Evolutionary conservation across 306 rosid genomes (phyloP), one percentile per base, ranked within the genome.

Genomic region (Cotoneaster glaucophyllus): DNA sequence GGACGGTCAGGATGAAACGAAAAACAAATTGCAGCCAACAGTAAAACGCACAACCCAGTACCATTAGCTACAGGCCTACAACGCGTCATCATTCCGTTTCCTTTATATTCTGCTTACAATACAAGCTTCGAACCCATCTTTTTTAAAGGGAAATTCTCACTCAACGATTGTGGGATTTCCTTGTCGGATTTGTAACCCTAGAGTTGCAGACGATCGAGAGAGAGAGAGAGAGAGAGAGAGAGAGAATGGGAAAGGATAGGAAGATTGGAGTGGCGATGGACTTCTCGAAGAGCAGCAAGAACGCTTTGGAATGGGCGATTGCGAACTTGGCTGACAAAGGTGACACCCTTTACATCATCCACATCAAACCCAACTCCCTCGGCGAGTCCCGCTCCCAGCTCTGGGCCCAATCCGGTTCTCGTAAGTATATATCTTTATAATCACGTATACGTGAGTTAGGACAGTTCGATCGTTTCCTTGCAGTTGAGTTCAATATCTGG

Each of bases 231-330:
- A 12, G 70, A 50, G 26, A 22, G 54, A 39, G 44, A 70, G 13
- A 74, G 48, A 63, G 74, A 82, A 95, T 95, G 98, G 95, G 10
- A 17, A 88, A 87, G 82, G 96, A 90, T 80, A 84, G 93, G 80
- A 88, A 70, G 65, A 58, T 95, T 24, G 98, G 97, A 0, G 93
- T 95, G 32, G 98, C 97, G 67, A 62, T 92, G 75, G 98, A 92
- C 71, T 94, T 90, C 82, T 92, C 97, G 4, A 77, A 75, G 82
- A 88, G 89, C 84, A 92, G 97, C 88, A 95, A 89, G 74, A 85
- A 85, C 84, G 97, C 97, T 79, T 88, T 95, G 2, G 75, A 80
- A 83, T 95, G 97, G 98, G 93, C 97, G 3, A 70, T 95, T 12
- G 89, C 83, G 15, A 95, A 90, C 67, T 75, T 95, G 81, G 97